Base-by-base conservation (phyloP, 257 asterid genomes). In the Nemophila menziesii region DNA sequence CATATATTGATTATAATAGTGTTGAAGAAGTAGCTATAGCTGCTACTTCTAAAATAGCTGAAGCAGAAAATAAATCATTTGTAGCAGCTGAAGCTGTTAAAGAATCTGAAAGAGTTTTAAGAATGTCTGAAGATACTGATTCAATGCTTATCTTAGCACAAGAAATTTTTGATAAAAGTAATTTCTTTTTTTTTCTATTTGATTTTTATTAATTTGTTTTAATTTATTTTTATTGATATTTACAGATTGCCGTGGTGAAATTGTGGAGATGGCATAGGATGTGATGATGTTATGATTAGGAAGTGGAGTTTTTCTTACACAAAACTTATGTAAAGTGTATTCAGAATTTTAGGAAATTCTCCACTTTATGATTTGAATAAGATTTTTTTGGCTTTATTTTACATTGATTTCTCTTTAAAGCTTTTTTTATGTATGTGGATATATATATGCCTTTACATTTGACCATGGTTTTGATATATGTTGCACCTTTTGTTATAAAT, bases 21-120 rank as follows among this genome's bases (percentile, higher is more conserved):
- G 48, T 69, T 1, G 89, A 77, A 57, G 80, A 72, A 53, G 92
- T 89, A 15, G 57, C 85, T 22, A 38, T 38, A 3, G 44, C 61
- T 22, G 78, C 93, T 51, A 92, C 93, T 34, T 41, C 58, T 52
- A 68, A 47, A 62, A 33, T 79, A 33, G 82, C 92, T 21, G 94
- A 86, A 56, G 87, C 94, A 22, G 97, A 87, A 56, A 75, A 69
- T 69, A 87, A 77, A 63, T 66, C 92, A 16, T 69, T 68, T 58
- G 80, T 77, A 43, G 82, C 93, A 33, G 82, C 89, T 11, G 97
- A 80, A 53, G 62, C 95, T 13, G 74, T 69, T 24, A 83, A 63
- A 60, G 97, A 87, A 64, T 78, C 92, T 7, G 95, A 83, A 56
- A 75, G 92, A 49, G 80, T 80, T 33, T 44, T 77, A 18, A 56